Evolutionary conservation across 768 basidiomycete species (phyloP), one percentile per base, ranked within the genome.

Genomic region (Mycena olivaceomarginata): DNA sequence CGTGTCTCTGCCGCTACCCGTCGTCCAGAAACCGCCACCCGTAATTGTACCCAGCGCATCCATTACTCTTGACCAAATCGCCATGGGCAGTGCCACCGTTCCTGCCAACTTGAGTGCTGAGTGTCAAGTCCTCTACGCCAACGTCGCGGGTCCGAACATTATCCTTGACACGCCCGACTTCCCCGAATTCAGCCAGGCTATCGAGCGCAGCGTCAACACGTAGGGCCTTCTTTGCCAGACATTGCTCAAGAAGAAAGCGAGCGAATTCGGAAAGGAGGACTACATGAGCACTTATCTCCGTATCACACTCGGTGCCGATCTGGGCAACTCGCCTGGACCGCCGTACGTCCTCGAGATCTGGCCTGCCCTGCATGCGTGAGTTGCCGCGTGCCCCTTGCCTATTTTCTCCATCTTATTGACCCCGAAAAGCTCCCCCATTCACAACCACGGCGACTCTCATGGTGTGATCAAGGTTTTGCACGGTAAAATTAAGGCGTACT

Each of bases 271-370:
- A 16, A 67, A 53, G 18, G 77, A 81, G 70, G 78, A 81, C 59
- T 67, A 45, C 31, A 20, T 9, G 53, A 78, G 59, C 60, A 82
- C 82, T 2, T 82, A 82, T 60, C 66, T 82, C 48, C 76, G 82
- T 37, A 81, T 82, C 56, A 82, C 80, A 16, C 72, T 82, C 25
- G 82, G 82, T 15, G 46, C 69, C 40, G 77, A 81, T 59, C 20
- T 76, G 82, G 80, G 80, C 20, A 79, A 82, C 65, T 82, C 82
- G 31, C 82, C 82, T 57, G 82, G 82, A 4, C 65, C 76, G 4
- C 82, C 80, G 9, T 82, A 75, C 64, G 82, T 82, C 62, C 46
- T 82, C 7, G 82, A 82, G 57, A 82, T 82, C 37, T 82, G 82
- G 82, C 82, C 82, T 18, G 76, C 77, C 16, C 67, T 67, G 62